phyloP scores from a whole-genome alignment of 2,329 filamentous ascomycete genomes.

The Ophiostoma piceae region DNA sequence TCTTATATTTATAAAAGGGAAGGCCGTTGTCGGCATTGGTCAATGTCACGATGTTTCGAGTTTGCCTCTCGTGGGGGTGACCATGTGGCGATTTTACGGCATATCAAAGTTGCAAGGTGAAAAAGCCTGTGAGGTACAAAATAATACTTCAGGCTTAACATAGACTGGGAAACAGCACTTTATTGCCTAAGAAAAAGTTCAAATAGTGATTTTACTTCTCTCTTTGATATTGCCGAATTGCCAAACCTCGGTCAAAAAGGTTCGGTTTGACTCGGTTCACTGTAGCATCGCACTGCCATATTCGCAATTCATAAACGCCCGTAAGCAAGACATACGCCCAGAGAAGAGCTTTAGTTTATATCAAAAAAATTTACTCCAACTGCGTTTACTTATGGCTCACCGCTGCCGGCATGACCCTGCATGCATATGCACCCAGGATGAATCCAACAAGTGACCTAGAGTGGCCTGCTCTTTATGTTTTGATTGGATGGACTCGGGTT shows the following conservation, averaged over 20 bases:
- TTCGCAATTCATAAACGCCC: too few species aligned
- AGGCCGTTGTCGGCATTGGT: background rate
- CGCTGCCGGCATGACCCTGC: background rate
- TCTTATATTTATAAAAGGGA: background rate
- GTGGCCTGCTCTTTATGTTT: background rate
- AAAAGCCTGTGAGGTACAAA: background rate
- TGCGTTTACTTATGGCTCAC: background rate
- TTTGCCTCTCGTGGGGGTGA: conserved; percentile 6
- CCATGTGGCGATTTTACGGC: background rate
- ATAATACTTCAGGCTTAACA: background rate
- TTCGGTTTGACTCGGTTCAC: background rate
- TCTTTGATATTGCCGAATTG: too few species aligned
- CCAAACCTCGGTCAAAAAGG: background rate
- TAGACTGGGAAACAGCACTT: too few species aligned
- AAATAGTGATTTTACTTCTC: too few species aligned
- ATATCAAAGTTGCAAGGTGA: background rate
- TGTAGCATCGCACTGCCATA: too few species aligned
- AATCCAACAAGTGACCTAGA: too few species aligned
- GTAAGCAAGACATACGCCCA: too few species aligned
- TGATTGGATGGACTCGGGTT: background rate
- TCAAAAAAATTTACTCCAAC: too few species aligned
- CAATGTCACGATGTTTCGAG: background rate
- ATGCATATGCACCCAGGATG: background rate
- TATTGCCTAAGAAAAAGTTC: too few species aligned
- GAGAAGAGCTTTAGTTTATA: too few species aligned